Percentiles rank a stretch among this genome's conserved stretches.
Conservation (phyloP, 768 basidiomycete genomes). For the Tricholoma hemisulphureum region DNA sequence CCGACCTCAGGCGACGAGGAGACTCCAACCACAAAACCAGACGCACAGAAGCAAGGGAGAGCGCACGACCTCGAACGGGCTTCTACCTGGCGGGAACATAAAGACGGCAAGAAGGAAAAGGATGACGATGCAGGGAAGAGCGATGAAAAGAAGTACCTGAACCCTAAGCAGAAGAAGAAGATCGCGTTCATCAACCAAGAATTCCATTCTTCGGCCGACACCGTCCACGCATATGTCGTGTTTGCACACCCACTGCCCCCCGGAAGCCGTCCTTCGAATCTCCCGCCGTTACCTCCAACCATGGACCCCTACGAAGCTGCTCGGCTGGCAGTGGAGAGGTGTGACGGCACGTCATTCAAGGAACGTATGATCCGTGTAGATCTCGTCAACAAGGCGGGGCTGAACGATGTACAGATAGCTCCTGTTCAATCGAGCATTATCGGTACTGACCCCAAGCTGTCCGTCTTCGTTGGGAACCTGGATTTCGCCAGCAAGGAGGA, state of each 20-base stretch:
- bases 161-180: slow-evolving; percentile 84
- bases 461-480: slow-evolving; percentile 88
- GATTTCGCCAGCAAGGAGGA: slow-evolving; percentile 93
- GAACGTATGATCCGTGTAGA: slow-evolving; percentile 82
- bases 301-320: slow-evolving; percentile 77
- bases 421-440: slow-evolving; percentile 21
- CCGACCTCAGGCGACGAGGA: slow-evolving; percentile 35
- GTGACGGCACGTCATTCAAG: slow-evolving; percentile 73
- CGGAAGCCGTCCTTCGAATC: slow-evolving; percentile 42
- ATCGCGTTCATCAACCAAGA: slow-evolving; percentile 93
- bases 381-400: slow-evolving; percentile 40
- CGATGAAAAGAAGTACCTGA: slow-evolving; percentile 68
- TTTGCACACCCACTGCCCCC: slow-evolving; percentile 67
- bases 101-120: slow-evolving; percentile 39
- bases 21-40: slow-evolving; percentile 25
- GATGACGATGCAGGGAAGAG: slow-evolving; percentile 37
- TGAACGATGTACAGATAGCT: slow-evolving; percentile 8
- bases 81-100: slow-evolving; percentile 54
- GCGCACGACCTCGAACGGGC: slow-evolving; percentile 57
- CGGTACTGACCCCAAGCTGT: slow-evolving; percentile 69
- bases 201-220: slow-evolving; percentile 74
- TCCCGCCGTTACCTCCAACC: slow-evolving; percentile 47
- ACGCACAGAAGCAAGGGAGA: slow-evolving; percentile 36
- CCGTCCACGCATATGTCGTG: slow-evolving; percentile 87
- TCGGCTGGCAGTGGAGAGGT: slow-evolving; percentile 49